phyloP scores from a whole-genome alignment of 352 stramenopile species.

The Phytopythium sindhum region DNA sequence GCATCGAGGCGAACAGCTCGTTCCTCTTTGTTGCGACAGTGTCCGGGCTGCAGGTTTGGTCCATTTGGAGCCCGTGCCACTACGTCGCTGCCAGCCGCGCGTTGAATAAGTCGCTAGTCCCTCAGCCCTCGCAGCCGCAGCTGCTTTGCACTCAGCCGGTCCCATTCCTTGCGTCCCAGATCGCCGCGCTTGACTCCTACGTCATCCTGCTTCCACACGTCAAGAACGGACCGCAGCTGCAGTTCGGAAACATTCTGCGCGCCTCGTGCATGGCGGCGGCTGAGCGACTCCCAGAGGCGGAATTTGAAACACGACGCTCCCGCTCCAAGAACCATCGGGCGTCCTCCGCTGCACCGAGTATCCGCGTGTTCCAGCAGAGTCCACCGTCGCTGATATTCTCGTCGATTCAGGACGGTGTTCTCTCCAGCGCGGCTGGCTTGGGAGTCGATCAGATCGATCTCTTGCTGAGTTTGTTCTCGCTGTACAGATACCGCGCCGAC shows the following conservation, averaged over 20 bases:
- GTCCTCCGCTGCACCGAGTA: slow-evolving; percentile 21
- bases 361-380: slow-evolving; percentile 73
- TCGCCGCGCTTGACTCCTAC: slow-evolving; percentile 75
- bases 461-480: slow-evolving; percentile 74
- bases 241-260: not conserved
- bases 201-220: slow-evolving; percentile 60
- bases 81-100: slow-evolving; percentile 68
- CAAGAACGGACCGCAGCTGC: not conserved
- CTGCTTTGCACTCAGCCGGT: slow-evolving; percentile 65
- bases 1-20: slow-evolving; percentile 79
- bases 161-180: slow-evolving; percentile 47
- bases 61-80: slow-evolving; percentile 85
- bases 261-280: slow-evolving; percentile 23
- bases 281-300: slow-evolving; percentile 43
- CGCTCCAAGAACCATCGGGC: slow-evolving; percentile 5
- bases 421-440: slow-evolving; percentile 22
- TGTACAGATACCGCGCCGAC: slow-evolving; percentile 84
- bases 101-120: slow-evolving; percentile 46
- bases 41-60: slow-evolving; percentile 76
- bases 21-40: slow-evolving; percentile 80
- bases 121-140: slow-evolving; percentile 69
- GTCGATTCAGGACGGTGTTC: slow-evolving; percentile 42
- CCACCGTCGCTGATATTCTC: slow-evolving; percentile 71
- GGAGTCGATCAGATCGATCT: slow-evolving; percentile 65
- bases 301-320: slow-evolving; percentile 52